Base-by-base conservation (phyloP, 1,284 basidiomycete genomes). In the Mycena citricolor region DNA sequence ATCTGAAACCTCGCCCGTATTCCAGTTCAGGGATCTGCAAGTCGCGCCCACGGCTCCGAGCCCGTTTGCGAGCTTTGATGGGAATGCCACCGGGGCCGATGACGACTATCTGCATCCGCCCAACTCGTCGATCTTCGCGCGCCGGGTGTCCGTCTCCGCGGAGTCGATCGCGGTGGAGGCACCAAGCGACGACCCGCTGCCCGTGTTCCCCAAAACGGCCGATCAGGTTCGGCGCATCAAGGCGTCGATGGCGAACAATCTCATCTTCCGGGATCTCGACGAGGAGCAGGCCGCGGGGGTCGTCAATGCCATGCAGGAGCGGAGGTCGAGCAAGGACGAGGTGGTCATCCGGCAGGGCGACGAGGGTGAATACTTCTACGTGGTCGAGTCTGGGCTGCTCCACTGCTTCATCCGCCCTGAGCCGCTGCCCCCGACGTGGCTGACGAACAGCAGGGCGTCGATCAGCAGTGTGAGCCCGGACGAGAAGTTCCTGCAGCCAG, bases 291-390 rank as follows among this genome's bases (percentile, higher is more conserved):
- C 91, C 67, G 81, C 79, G 3, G 93, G 94, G 34, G 94, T 97
- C 13, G 72, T 99, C 19, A 87, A 88, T 49, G 97, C 95, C 16
- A 98, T 99, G 94, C 89, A 89, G 64, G 97, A 99, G 68, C 78
- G 85, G 46, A 75, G 70, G 12, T 82, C 93, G 11, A 68, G 68
- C 14, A 70, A 81, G 42, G 83, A 86, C 51, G 85, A 92, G 49
- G 83, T 91, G 22, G 87, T 99, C 49, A 98, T 99, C 57, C 82
- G 90, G 50, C 95, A 99, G 67, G 95, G 97, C 34, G 95, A 94
- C 54, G 90, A 92, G 28, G 95, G 95, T 39, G 94, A 98, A 61
- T 97, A 86, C 69, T 99, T 98, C 66, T 99, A 99, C 67, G 89
- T 98, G 44, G 93, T 98, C 54, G 97, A 99, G 67, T 78, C 79